Evolutionary conservation across 2,329 filamentous ascomycete species (phyloP).

Genomic region (Alternaria triticimaculans): DNA sequence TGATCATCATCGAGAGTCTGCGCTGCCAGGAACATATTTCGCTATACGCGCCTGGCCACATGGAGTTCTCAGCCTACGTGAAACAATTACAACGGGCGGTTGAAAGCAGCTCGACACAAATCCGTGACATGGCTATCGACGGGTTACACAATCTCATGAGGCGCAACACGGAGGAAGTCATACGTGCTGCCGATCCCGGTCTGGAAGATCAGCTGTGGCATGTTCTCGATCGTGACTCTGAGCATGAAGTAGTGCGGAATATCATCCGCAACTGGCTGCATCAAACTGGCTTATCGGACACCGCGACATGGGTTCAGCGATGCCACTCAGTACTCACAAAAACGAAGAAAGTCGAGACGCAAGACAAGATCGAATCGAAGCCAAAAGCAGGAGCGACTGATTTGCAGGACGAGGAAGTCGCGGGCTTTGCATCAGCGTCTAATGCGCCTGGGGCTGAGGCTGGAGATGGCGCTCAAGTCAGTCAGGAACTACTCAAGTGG

Average conservation of each 20-base stretch:
- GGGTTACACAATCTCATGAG: slow-evolving; percentile 96
- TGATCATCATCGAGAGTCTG: slow-evolving; percentile 77
- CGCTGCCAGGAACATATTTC: slow-evolving; percentile 89
- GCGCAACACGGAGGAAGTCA: slow-evolving; percentile 81
- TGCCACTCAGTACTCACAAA: slow-evolving; percentile 90
- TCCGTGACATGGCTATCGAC: slow-evolving; percentile 82
- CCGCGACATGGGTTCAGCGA: slow-evolving; percentile 82
- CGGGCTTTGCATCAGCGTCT: slow-evolving; percentile 84
- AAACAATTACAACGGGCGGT: slow-evolving; percentile 80
- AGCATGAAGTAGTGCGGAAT: slow-evolving; percentile 80
- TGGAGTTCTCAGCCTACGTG: slow-evolving; percentile 86
- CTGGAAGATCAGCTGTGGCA: slow-evolving; percentile 94
- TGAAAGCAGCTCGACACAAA: slow-evolving; percentile 69
- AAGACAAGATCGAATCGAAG: slow-evolving; percentile 56
- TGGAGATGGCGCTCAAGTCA: slow-evolving; percentile 48
- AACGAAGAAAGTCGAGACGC: slow-evolving; percentile 73
- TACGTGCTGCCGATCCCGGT: slow-evolving; percentile 74
- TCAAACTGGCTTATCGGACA: slow-evolving; percentile 83
- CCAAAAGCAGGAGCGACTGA: slow-evolving; percentile 68
- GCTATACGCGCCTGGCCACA: slow-evolving; percentile 85
- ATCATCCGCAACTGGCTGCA: slow-evolving; percentile 93
- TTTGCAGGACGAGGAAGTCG: slow-evolving; percentile 93
- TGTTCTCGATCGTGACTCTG: slow-evolving; percentile 77
- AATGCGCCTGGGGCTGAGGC: slow-evolving; percentile 60
- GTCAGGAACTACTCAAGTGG: slow-evolving; percentile 91